phyloP scores from a whole-genome alignment of 176 grass and related monocot genomes.

The Paspalum notatum region DNA sequence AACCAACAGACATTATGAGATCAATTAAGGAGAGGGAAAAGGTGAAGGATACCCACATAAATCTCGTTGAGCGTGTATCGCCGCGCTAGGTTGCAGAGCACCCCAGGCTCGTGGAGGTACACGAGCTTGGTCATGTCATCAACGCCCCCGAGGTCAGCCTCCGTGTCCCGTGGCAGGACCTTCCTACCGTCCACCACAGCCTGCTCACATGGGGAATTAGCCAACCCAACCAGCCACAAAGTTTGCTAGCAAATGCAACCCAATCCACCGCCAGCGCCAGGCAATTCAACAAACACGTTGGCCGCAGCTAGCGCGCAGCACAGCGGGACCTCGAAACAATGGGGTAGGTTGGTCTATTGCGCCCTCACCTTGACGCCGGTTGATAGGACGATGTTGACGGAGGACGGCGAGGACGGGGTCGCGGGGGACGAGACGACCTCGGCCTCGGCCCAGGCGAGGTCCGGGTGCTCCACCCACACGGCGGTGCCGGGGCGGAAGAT shows the following conservation, averaged over 20 bases:
- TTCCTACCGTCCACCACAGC: constrained; percentile 37
- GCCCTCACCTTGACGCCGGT: constrained; percentile 47
- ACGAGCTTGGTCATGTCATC: constrained; percentile 89
- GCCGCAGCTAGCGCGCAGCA: background rate
- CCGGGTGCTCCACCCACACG: constrained; percentile 69
- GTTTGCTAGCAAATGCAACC: background rate
- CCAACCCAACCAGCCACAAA: background rate
- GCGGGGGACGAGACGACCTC: constrained; percentile 48
- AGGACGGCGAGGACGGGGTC: constrained; percentile 27
- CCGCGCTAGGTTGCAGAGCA: constrained; percentile 65
- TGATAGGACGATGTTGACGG: constrained; percentile 42
- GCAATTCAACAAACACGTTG: constrained; percentile 33
- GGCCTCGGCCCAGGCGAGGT: constrained; percentile 60
- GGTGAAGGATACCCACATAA: constrained; percentile 55
- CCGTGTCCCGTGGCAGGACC: constrained; percentile 58
- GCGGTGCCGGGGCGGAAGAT: constrained; percentile 50
- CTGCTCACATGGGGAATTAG: background rate
- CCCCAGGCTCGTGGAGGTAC: constrained; percentile 81
- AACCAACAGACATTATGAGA: background rate
- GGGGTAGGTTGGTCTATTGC: background rate
- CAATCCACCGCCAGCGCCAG: background rate
- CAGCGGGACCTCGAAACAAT: background rate
- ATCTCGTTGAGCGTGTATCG: constrained; percentile 79
- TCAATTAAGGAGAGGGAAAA: background rate
- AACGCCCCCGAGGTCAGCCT: constrained; percentile 66